A percentile compares a stretch with the other conserved stretches of the same genome.
Evolutionary conservation across 169 alveolate genomes (phyloP).

Genomic region (Neospora caninum): DNA sequence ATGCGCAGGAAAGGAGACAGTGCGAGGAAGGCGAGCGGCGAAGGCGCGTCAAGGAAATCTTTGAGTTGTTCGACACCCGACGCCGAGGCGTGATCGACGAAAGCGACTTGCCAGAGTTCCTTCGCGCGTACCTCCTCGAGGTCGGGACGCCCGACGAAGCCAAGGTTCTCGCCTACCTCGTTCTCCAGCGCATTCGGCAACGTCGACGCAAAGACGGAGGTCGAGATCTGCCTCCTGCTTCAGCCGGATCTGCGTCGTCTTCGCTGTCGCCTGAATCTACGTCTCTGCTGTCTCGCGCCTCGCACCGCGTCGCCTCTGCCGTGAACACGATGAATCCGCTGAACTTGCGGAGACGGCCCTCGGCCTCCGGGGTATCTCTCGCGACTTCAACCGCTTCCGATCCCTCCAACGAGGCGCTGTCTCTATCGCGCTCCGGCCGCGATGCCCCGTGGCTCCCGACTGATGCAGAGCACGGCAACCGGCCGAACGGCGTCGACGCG

Average conservation of each 20-base stretch:
- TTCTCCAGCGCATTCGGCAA: not conserved
- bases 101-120: constrained; percentile 49
- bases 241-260: not conserved
- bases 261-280: not conserved
- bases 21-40: constrained; percentile 37
- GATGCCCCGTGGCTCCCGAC: not conserved
- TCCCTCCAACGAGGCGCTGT: not conserved
- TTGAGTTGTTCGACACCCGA: constrained; percentile 82
- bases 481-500: not conserved
- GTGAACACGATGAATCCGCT: not conserved
- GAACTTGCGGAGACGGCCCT: not conserved
- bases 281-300: not conserved
- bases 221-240: not conserved
- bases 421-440: not conserved
- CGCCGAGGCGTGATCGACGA: constrained; percentile 71
- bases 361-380: not conserved
- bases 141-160: constrained; percentile 26
- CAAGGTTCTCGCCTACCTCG: not conserved
- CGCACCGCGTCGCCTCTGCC: not conserved
- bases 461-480: not conserved
- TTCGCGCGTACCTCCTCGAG: constrained; percentile 46
- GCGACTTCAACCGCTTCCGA: not conserved
- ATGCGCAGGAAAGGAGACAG: not conserved
- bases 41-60: constrained; percentile 84
- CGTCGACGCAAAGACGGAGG: not conserved